Conservation (phyloP, 2,329 filamentous ascomycete species). For the Aspergillus pseudoterreus region DNA sequence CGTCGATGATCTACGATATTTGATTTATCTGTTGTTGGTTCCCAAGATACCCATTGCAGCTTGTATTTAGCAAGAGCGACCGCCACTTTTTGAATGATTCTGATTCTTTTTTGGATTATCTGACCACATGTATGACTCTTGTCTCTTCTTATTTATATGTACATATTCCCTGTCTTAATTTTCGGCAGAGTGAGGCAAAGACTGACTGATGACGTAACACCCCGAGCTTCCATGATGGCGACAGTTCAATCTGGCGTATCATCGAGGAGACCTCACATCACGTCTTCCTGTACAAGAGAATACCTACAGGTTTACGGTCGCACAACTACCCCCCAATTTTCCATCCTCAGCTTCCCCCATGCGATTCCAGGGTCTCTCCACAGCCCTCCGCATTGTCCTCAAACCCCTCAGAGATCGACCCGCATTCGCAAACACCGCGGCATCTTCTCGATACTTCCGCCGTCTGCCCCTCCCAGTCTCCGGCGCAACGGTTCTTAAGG, state of each 20-base stretch:
- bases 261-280: too few relatives aligned
- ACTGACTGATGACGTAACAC: too few relatives aligned
- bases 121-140: too few relatives aligned
- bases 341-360: slow-evolving; percentile 16
- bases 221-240: too few relatives aligned
- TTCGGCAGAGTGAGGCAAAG: too few relatives aligned
- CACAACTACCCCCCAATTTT: background rate
- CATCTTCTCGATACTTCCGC: background rate
- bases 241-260: too few relatives aligned
- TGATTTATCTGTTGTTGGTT: slow-evolving; percentile 2
- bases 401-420: slow-evolving; percentile 16
- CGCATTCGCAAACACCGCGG: slow-evolving; percentile 18
- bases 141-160: too few relatives aligned
- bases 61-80: background rate
- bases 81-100: slow-evolving; percentile 4
- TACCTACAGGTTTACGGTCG: background rate
- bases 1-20: slow-evolving; percentile 17
- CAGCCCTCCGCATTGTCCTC: slow-evolving; percentile 17
- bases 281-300: too few relatives aligned
- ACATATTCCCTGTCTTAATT: too few relatives aligned
- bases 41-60: slow-evolving; percentile 14
- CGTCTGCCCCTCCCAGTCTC: slow-evolving; percentile 22
- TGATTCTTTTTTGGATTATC: slow-evolving; percentile 5
- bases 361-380: slow-evolving; percentile 19
- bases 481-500: slow-evolving; percentile 44